Base-by-base conservation (phyloP, 768 basidiomycete species). In the Termitomyces sp. region DNA sequence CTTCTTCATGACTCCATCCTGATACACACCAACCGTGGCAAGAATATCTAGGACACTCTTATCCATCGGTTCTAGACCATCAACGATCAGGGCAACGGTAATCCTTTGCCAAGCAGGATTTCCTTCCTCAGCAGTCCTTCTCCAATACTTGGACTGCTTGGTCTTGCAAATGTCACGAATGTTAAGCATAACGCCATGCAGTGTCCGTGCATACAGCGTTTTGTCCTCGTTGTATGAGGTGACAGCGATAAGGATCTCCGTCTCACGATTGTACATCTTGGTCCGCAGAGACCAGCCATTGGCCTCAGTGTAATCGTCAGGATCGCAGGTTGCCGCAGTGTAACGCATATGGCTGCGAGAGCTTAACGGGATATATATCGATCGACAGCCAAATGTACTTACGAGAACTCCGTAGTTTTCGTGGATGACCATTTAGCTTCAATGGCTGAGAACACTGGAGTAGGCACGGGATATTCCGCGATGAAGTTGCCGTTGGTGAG, bases 101-200 rank as follows among this genome's bases (percentile, higher is more conserved):
- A 98, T 94, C 68, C 83, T 87, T 69, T 97, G 91, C 95, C 95
- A 98, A 10, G 79, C 86, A 40, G 92, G 90, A 54, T 81, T 79
- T 45, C 92, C 91, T 67, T 92, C 90, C 70, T 92, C 90, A 10
- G 92, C 87, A 52, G 80, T 81, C 58, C 84, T 80, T 45, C 87
- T 81, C 92, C 94, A 94, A 73, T 89, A 96, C 71, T 94, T 94
- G 61, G 89, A 92, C 67, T 90, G 89, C 71, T 95, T 95, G 43
- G 92, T 94, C 74, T 90, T 94, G 82, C 94, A 95, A 63, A 98
- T 98, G 65, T 98, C 90, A 62, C 95, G 90, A 60, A 98, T 96
- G 72, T 99, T 98, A 61, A 96, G 72, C 95, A 98, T 98, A 66
- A 98, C 88, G 61, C 92, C 92, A 67, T 98, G 96, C 41, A 98